Evolutionary conservation across 495 filamentous ascomycete genomes (phyloP).

Genomic region (Polyplosphaeria fusca): DNA sequence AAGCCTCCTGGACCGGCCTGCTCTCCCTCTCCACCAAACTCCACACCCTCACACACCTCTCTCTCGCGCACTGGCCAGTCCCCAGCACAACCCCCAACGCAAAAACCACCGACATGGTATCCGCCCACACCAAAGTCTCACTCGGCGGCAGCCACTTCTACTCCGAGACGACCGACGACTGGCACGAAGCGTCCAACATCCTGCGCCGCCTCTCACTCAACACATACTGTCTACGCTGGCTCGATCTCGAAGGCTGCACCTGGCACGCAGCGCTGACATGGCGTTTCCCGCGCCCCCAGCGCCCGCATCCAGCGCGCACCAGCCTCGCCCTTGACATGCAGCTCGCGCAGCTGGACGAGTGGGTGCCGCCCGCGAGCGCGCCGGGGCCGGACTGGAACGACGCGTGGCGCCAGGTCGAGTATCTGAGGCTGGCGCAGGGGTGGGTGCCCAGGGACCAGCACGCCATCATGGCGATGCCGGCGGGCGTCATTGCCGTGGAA

Average conservation of each 20-base stretch:
- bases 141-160: slow-evolving; percentile 66
- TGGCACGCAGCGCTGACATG: slow-evolving; percentile 67
- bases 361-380: background rate
- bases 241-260: slow-evolving; percentile 77
- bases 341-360: slow-evolving; percentile 19
- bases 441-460: slow-evolving; percentile 39
- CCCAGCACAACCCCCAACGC: slow-evolving; percentile 63
- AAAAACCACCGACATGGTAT: slow-evolving; percentile 50
- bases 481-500: slow-evolving; percentile 13
- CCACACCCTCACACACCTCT: slow-evolving; percentile 69
- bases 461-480: slow-evolving; percentile 18
- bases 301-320: too few species aligned
- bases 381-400: slow-evolving; percentile 51
- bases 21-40: slow-evolving; percentile 60
- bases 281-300: slow-evolving; percentile 8
- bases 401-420: slow-evolving; percentile 51
- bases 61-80: slow-evolving; percentile 75
- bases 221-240: slow-evolving; percentile 69
- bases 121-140: slow-evolving; percentile 49
- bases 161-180: slow-evolving; percentile 63
- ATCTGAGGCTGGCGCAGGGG: slow-evolving; percentile 51
- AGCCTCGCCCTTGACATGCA: slow-evolving; percentile 21
- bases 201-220: slow-evolving; percentile 64
- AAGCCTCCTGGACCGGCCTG: slow-evolving; percentile 65
- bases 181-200: slow-evolving; percentile 64